These are phyloP conservation scores for Sherardia arvensis DNA, from an alignment of 257 asterid genomes.

Conservation along the genomic window DNA sequence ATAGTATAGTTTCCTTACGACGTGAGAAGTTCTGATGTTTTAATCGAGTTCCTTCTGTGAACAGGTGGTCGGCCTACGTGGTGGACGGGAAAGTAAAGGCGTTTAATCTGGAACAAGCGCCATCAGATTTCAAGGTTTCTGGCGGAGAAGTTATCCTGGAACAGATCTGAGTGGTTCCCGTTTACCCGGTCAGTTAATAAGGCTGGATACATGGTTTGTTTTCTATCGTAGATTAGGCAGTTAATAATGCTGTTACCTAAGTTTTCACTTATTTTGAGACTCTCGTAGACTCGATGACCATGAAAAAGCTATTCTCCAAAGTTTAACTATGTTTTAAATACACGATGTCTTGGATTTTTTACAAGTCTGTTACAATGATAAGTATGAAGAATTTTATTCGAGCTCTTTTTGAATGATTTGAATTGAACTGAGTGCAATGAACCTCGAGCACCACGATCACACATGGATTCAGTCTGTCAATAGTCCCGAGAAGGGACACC, in stretches of 20 bases:
- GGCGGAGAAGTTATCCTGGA: slow-evolving; percentile 72
- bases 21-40: background rate
- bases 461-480: slow-evolving; percentile 20
- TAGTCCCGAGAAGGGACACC: slow-evolving; percentile 20
- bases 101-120: slow-evolving; percentile 75
- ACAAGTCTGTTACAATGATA: too few relatives aligned
- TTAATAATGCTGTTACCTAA: background rate
- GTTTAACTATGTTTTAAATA: too few relatives aligned
- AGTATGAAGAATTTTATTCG: too few relatives aligned
- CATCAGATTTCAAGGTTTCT: slow-evolving; percentile 79
- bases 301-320: background rate
- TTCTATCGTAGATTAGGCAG: background rate
- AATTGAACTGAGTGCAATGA: too few relatives aligned
- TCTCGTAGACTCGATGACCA: background rate
- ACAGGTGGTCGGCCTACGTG: slow-evolving; percentile 94
- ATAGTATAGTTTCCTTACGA: background rate
- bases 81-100: slow-evolving; percentile 78
- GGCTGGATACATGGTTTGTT: background rate
- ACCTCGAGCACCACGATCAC: slow-evolving; percentile 33
- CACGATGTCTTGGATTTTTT: too few relatives aligned
- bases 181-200: background rate
- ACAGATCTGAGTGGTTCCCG: slow-evolving; percentile 42
- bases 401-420: too few relatives aligned
- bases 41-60: background rate
- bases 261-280: background rate